Percentiles rank a stretch among this genome's conserved stretches.
Conservation (phyloP, 2,329 filamentous ascomycete species). For the Myriosclerotinia scirpicola region DNA sequence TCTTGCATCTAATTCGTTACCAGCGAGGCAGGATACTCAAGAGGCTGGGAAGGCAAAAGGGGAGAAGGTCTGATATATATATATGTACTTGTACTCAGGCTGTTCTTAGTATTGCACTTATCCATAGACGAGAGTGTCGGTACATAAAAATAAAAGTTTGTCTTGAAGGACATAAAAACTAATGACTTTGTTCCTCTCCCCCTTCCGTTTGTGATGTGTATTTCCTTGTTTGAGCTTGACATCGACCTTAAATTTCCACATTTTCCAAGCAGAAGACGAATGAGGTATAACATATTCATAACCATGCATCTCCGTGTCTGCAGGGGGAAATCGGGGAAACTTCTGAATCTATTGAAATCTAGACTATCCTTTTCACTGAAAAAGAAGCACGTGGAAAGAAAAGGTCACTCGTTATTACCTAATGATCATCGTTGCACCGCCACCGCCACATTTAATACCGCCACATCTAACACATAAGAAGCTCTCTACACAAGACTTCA, state of each 20-base stretch:
- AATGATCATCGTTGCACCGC: constrained; percentile 1
- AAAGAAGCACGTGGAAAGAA: constrained; percentile 2
- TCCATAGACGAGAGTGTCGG: not conserved
- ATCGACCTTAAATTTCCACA: not conserved
- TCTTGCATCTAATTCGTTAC: no score
- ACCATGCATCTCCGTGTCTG: not conserved
- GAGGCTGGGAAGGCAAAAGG: not conserved
- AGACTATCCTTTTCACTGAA: not conserved
- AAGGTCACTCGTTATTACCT: not conserved
- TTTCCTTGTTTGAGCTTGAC: not conserved
- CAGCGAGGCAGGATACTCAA: no score
- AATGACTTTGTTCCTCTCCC: not conserved
- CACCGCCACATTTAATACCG: not conserved
- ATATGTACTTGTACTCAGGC: not conserved
- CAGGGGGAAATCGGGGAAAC: not conserved
- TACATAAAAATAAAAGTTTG: not conserved
- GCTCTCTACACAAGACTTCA: not conserved
- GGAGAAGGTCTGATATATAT: not conserved
- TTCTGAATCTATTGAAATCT: not conserved
- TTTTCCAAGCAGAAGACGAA: not conserved
- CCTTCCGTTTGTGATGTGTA: not conserved
- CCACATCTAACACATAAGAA: constrained; percentile 8
- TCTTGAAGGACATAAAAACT: not conserved
- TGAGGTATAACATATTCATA: not conserved
- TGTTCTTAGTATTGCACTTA: not conserved